Conservation (phyloP, 1,284 basidiomycete genomes). For the Irpex rosettiformis region DNA sequence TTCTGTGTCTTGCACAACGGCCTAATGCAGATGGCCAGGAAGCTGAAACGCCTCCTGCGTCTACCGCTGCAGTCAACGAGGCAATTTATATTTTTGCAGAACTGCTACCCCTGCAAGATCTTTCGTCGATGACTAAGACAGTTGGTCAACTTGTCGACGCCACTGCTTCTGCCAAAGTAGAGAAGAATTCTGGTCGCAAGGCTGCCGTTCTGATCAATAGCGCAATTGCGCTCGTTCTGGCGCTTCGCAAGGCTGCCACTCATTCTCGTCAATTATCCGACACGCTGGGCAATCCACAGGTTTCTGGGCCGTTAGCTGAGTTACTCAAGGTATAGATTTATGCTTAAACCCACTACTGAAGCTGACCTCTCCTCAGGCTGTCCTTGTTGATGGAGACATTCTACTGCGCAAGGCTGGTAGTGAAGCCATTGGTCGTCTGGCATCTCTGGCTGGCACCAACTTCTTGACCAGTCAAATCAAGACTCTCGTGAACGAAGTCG, state of each 20-base stretch:
- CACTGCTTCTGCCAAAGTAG: slow-evolving; percentile 75
- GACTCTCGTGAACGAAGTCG: slow-evolving; percentile 92
- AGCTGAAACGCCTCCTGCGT: slow-evolving; percentile 70
- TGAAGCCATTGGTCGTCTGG: slow-evolving; percentile 87
- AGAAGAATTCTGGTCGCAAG: slow-evolving; percentile 87
- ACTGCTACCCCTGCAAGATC: slow-evolving; percentile 78
- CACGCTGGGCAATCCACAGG: slow-evolving; percentile 64
- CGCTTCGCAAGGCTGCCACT: slow-evolving; percentile 61
- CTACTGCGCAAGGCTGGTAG: slow-evolving; percentile 80
- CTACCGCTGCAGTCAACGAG: slow-evolving; percentile 85
- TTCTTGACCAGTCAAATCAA: slow-evolving; percentile 91
- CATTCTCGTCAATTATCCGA: slow-evolving; percentile 61
- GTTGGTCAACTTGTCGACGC: slow-evolving; percentile 72
- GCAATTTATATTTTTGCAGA: slow-evolving; percentile 85
- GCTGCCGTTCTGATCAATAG: slow-evolving; percentile 86
- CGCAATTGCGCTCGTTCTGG: slow-evolving; percentile 75
- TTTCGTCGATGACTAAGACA: slow-evolving; percentile 62
- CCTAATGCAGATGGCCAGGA: slow-evolving; percentile 41
- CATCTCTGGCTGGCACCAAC: slow-evolving; percentile 79
- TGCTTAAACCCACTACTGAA: neutral
- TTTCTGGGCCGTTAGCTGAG: slow-evolving; percentile 67
- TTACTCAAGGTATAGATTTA: slow-evolving; percentile 65
- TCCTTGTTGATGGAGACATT: slow-evolving; percentile 79
- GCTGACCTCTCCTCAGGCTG: slow-evolving; percentile 48
- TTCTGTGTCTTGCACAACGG: slow-evolving; percentile 58